A percentile compares a stretch with the other conserved stretches of the same genome.
phyloP scores from a whole-genome alignment of 768 basidiomycete genomes.

The Mrakia gelida region DNA sequence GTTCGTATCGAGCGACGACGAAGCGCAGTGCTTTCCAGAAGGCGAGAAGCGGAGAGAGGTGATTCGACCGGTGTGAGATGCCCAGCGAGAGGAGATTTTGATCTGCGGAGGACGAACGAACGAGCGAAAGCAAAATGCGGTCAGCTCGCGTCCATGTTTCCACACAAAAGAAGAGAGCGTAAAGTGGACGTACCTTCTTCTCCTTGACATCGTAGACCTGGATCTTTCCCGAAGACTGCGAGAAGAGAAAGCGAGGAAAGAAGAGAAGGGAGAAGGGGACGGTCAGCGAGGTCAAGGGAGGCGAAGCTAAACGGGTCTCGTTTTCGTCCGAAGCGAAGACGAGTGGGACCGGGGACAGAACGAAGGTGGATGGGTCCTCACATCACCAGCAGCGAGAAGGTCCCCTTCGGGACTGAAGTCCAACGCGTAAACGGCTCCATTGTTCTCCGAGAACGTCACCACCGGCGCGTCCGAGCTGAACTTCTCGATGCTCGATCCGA shows the following conservation, averaged over 20 bases:
- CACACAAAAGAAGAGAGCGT: constrained; percentile 6
- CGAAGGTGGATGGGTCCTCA: constrained; percentile 51
- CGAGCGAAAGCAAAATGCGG: background rate
- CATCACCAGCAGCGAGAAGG: constrained; percentile 78
- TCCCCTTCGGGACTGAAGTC: constrained; percentile 75
- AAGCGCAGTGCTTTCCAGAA: constrained; percentile 71
- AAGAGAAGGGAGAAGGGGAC: background rate
- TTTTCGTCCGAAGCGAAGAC: background rate
- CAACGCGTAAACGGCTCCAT: constrained; percentile 65
- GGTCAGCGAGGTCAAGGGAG: background rate
- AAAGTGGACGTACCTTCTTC: constrained; percentile 51
- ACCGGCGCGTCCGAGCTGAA: constrained; percentile 50
- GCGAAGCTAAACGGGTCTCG: background rate
- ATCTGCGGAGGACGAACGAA: constrained; percentile 49
- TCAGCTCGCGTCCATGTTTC: background rate
- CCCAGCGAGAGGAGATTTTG: constrained; percentile 68
- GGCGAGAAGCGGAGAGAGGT: constrained; percentile 71
- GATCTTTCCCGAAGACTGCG: constrained; percentile 74
- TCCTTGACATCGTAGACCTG: constrained; percentile 67
- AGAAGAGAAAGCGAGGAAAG: background rate
- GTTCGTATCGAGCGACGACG: constrained; percentile 87
- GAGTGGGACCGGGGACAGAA: background rate
- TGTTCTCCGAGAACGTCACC: constrained; percentile 52
- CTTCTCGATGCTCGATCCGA: constrained; percentile 55
- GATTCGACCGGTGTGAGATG: constrained; percentile 77